These are phyloP conservation scores for Laetiporus sulphureus DNA, from an alignment of 1,284 basidiomycete genomes.

Conservation along the genomic window DNA sequence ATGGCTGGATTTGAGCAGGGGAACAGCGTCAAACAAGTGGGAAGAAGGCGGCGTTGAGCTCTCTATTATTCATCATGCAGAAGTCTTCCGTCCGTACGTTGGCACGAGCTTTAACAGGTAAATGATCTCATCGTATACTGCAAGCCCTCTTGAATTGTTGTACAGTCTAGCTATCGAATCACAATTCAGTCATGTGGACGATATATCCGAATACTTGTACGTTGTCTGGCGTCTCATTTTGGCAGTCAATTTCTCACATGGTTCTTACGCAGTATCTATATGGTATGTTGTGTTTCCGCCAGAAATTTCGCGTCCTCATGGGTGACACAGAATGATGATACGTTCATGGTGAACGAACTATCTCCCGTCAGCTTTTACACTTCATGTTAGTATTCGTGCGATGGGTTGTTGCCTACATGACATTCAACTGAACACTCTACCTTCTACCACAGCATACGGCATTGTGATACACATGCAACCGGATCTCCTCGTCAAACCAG, in stretches of 20 bases:
- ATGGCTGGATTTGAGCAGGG: conserved; percentile 7
- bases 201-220: conserved; percentile 18
- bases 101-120: conserved; percentile 24
- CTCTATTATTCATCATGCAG: conserved; percentile 21
- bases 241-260: no score
- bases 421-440: not conserved
- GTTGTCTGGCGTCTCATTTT: conserved; percentile 1
- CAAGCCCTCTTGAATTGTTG: not conserved
- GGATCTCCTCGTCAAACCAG: conserved; percentile 19
- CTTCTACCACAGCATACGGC: conserved; percentile 26
- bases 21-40: conserved; percentile 1
- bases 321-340: conserved; percentile 21
- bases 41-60: conserved; percentile 17
- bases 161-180: conserved; percentile 24
- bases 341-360: conserved; percentile 21
- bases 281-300: no score
- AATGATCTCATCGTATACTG: not conserved
- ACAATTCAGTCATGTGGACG: conserved; percentile 20
- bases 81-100: conserved; percentile 21
- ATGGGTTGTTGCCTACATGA: not conserved
- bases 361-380: conserved; percentile 23
- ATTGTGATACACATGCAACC: conserved; percentile 25
- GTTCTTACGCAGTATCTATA: conserved; percentile 22
- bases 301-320: not conserved
- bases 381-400: conserved; percentile 12